Percentiles rank a stretch among this genome's conserved stretches.
phyloP scores from a whole-genome alignment of 257 asterid species.

The Schizonepeta tenuifolia region DNA sequence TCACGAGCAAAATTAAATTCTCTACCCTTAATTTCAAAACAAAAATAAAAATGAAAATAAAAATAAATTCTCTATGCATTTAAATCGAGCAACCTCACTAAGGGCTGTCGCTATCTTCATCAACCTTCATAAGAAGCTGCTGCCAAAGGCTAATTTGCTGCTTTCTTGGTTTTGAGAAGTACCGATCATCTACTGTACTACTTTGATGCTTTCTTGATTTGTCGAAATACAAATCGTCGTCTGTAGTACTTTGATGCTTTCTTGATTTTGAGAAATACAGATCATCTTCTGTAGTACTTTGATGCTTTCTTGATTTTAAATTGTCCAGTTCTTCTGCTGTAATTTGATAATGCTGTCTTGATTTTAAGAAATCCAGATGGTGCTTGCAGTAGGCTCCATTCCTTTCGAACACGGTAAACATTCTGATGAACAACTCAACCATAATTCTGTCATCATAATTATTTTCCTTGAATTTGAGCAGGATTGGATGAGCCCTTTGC shows the following conservation, averaged over 20 bases:
- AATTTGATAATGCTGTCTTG: conserved; percentile 1
- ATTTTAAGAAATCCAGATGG: conserved; percentile 32
- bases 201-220: not conserved
- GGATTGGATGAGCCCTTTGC: conserved; percentile 41
- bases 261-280: too few relatives aligned
- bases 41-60: not conserved
- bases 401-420: conserved; percentile 36
- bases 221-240: not conserved
- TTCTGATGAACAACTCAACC: conserved; percentile 32
- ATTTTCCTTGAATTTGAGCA: conserved; percentile 36
- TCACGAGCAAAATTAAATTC: not conserved
- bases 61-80: not conserved
- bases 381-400: conserved; percentile 48
- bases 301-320: too few relatives aligned
- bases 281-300: not conserved
- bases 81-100: not conserved
- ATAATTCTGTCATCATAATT: conserved; percentile 21
- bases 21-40: too few relatives aligned
- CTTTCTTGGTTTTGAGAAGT: too few relatives aligned
- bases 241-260: too few relatives aligned
- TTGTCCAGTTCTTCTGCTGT: not conserved
- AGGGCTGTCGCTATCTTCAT: conserved; percentile 14
- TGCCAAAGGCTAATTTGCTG: too few relatives aligned
- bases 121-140: too few relatives aligned
- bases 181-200: too few relatives aligned